Percentiles rank a stretch among this genome's conserved stretches.
Conservation (phyloP, 768 basidiomycete species). For the Rhodotorula sphaerocarpa region DNA sequence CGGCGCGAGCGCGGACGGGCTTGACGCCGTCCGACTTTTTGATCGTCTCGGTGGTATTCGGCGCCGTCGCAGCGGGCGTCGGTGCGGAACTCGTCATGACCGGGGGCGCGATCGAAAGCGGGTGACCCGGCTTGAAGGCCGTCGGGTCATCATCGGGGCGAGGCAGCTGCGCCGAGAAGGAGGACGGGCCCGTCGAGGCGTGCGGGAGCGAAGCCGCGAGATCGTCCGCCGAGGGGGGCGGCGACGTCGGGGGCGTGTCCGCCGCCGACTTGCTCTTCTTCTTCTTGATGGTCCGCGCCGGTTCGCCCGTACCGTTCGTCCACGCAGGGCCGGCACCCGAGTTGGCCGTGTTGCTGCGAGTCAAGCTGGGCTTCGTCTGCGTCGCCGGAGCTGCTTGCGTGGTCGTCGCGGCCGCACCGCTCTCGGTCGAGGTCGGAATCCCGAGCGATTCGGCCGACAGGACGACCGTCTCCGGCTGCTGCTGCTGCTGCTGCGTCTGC, state of each 20-base stretch:
- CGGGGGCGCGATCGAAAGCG: background rate
- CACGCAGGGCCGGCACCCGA: constrained; percentile 1
- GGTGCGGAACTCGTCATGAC: background rate
- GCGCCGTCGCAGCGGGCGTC: no score
- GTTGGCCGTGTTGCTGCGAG: background rate
- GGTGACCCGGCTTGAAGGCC: background rate
- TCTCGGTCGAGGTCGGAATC: constrained; percentile 10
- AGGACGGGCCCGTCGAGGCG: background rate
- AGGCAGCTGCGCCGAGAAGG: constrained; percentile 17
- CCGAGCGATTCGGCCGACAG: constrained; percentile 29
- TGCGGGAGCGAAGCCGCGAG: constrained; percentile 25
- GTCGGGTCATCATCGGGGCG: constrained; percentile 20
- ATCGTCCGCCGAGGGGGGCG: constrained; percentile 13
- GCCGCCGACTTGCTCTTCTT: constrained; percentile 15
- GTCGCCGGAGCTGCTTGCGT: background rate
- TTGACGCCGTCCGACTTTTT: background rate
- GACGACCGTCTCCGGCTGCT: constrained; percentile 22
- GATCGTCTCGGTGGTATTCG: background rate
- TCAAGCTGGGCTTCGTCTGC: background rate
- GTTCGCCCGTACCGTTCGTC: background rate
- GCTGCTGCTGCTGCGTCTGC: background rate
- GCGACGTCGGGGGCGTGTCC: background rate
- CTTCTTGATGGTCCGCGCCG: constrained; percentile 15
- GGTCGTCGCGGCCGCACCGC: background rate
- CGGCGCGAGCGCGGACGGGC: constrained; percentile 7